Evolutionary conservation across 2,329 filamentous ascomycete genomes (phyloP).

Genomic region (Trichoderma brevicompactum): DNA sequence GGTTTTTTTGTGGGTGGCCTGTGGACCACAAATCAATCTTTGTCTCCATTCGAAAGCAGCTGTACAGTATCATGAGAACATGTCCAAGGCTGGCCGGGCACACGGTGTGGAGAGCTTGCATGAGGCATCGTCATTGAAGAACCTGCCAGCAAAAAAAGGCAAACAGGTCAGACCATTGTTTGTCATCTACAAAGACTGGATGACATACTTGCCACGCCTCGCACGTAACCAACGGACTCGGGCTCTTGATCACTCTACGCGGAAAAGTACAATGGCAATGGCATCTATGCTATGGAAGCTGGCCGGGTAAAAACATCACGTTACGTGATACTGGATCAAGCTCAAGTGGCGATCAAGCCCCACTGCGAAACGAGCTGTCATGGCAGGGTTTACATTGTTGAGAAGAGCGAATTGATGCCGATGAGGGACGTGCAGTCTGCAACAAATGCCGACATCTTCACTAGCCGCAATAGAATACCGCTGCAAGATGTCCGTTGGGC

Average conservation of each 20-base stretch:
- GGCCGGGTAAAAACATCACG: conserved; percentile 4
- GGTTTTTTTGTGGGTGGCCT: too few species aligned
- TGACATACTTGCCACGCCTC: neutral
- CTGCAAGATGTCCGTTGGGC: neutral
- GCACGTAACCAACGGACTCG: too few species aligned
- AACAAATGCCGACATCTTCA: neutral
- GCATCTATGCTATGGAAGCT: too few species aligned
- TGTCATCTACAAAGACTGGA: neutral
- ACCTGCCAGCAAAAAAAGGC: too few species aligned
- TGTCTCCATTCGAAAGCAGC: neutral
- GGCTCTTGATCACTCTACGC: too few species aligned
- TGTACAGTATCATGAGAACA: neutral
- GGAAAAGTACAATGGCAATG: too few species aligned
- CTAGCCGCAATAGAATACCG: neutral
- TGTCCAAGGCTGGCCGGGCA: neutral
- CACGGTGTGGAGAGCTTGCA: neutral
- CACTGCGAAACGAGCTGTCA: conserved; percentile 6
- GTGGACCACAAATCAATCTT: too few species aligned
- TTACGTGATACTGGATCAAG: conserved; percentile 1
- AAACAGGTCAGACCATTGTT: neutral
- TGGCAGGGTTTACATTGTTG: neutral
- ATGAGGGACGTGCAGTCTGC: neutral
- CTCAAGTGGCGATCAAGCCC: conserved; percentile 7
- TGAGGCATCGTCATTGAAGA: neutral
- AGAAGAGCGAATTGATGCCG: neutral